phyloP scores from a whole-genome alignment of 129 eudicot genomes.

The Ambrosia artemisiifolia region DNA sequence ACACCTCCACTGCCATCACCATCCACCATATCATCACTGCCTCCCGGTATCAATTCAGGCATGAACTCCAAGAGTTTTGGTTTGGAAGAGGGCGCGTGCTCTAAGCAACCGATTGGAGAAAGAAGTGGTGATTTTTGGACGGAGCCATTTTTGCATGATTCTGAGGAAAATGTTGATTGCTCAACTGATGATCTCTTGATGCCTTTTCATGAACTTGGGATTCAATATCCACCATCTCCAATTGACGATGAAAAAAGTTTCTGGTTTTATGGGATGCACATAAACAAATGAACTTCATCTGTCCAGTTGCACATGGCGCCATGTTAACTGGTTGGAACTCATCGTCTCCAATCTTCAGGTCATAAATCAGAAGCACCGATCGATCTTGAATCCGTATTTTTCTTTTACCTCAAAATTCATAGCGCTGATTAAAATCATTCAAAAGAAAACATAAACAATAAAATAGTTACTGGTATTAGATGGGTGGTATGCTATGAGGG shows the following conservation, averaged over 20 bases:
- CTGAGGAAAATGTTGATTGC: constrained; percentile 8
- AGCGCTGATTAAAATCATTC: no score
- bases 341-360: no score
- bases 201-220: constrained; percentile 25
- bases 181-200: constrained; percentile 20
- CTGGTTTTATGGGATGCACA: constrained; percentile 12
- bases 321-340: no score
- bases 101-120: constrained; percentile 1
- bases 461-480: no score
- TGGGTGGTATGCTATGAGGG: no score
- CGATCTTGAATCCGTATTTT: no score
- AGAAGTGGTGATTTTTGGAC: constrained; percentile 22
- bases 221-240: constrained; percentile 19
- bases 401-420: no score
- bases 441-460: no score
- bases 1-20: neutral
- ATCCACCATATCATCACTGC: constrained; percentile 1
- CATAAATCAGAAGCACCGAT: no score
- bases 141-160: constrained; percentile 26
- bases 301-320: no score
- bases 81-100: constrained; percentile 23
- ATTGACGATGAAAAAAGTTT: constrained; percentile 17
- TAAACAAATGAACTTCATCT: neutral
- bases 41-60: neutral
- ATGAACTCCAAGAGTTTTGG: neutral